phyloP scores from a whole-genome alignment of 257 asterid species.

The Petunia axillaris region DNA sequence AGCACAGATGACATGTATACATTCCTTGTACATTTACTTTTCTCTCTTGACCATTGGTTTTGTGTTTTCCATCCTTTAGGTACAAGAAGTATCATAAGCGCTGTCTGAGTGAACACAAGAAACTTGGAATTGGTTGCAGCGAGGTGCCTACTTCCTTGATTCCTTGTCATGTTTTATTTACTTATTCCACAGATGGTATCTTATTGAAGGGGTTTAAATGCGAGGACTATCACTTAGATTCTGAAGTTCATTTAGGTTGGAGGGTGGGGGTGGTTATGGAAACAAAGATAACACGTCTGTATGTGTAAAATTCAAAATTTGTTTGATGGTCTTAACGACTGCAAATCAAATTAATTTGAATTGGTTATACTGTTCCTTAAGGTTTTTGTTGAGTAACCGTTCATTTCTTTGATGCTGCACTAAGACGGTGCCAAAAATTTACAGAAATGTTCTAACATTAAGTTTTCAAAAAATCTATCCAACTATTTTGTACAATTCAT shows the following conservation, averaged over 20 bases:
- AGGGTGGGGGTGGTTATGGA: not conserved
- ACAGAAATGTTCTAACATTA: conserved; percentile 2
- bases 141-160: conserved; percentile 56
- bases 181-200: not conserved
- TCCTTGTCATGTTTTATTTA: not conserved
- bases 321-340: not conserved
- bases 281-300: not conserved
- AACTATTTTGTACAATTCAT: not conserved
- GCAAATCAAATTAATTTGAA: too few species aligned
- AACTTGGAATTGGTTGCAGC: conserved; percentile 90
- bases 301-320: not conserved
- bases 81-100: conserved; percentile 79
- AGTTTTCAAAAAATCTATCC: not conserved
- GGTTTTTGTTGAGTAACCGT: too few species aligned
- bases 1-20: not conserved
- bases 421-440: not conserved
- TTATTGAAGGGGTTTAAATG: not conserved
- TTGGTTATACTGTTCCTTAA: too few species aligned
- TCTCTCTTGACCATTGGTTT: conserved; percentile 8
- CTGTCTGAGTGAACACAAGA: conserved; percentile 79
- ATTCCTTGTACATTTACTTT: conserved; percentile 7
- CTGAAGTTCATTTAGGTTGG: not conserved
- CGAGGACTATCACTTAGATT: conserved; percentile 5
- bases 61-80: conserved; percentile 48
- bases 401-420: not conserved